Percentiles rank a stretch among this genome's conserved stretches.
These are phyloP conservation scores for Fistulifera pelliculosa DNA, from an alignment of 108 stramenopile species.

Conservation along the genomic window DNA sequence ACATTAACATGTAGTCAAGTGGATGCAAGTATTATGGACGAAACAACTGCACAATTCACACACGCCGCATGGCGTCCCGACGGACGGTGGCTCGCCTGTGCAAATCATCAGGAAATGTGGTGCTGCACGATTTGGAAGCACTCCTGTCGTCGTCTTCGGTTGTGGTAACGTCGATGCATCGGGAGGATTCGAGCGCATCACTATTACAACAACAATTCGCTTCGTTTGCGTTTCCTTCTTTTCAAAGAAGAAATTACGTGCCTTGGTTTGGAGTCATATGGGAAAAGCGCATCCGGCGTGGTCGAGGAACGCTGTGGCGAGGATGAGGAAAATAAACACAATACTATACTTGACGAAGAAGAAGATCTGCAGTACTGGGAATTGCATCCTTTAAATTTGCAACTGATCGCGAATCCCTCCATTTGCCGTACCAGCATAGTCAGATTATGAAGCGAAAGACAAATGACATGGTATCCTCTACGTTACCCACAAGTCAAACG, in stretches of 20 bases:
- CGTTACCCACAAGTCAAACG: conserved; percentile 29
- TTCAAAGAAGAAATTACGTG: background rate
- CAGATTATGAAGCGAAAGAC: no score
- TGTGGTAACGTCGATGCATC: no score
- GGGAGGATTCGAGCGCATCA: no score
- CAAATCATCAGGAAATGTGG: conserved; percentile 12
- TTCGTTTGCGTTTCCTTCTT: background rate
- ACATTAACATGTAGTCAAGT: no score
- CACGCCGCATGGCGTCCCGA: conserved; percentile 60
- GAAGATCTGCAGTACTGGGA: background rate
- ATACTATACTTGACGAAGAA: background rate
- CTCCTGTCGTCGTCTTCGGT: no score
- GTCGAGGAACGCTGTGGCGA: background rate
- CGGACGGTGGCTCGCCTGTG: conserved; percentile 62
- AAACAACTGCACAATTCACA: background rate
- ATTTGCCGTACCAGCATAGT: conserved; percentile 1
- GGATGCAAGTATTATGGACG: conserved; percentile 3
- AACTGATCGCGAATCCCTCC: conserved; percentile 17
- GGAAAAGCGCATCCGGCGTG: background rate
- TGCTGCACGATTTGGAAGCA: background rate
- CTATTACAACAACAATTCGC: background rate
- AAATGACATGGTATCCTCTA: conserved; percentile 5
- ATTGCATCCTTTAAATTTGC: no score
- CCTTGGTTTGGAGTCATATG: background rate
- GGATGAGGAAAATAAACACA: no score